These are phyloP conservation scores for Colletotrichum truncatum DNA, from an alignment of 2,329 filamentous ascomycete genomes.

Conservation along the genomic window DNA sequence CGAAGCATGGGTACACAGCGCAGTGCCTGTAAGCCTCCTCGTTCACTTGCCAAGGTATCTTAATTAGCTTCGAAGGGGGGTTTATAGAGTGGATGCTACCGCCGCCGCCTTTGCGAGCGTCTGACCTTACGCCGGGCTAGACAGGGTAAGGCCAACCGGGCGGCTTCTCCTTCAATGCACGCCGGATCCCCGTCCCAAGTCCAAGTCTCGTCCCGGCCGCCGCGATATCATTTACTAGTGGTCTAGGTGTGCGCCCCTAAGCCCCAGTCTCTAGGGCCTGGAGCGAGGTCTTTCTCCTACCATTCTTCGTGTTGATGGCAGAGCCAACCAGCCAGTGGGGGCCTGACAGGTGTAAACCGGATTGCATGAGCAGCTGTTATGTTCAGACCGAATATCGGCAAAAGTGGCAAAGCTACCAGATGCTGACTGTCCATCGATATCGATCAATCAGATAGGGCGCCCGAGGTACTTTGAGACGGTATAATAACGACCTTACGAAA, in stretches of 20 bases:
- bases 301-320: too few species aligned
- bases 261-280: neutral
- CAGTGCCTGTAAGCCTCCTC: neutral
- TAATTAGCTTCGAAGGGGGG: neutral
- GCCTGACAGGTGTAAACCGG: too few species aligned
- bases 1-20: neutral
- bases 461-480: neutral
- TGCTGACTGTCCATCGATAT: neutral
- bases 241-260: neutral
- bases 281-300: neutral
- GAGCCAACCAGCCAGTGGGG: too few species aligned
- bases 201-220: conserved; percentile 10
- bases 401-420: neutral
- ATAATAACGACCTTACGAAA: neutral
- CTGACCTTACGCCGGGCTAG: conserved; percentile 10
- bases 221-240: conserved; percentile 10
- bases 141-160: conserved; percentile 23
- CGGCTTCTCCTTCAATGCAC: conserved; percentile 17
- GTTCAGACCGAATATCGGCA: too few species aligned
- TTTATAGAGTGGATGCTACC: conserved; percentile 23
- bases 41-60: neutral
- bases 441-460: neutral
- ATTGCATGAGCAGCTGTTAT: too few species aligned
- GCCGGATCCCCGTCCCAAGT: conserved; percentile 3
- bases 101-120: conserved; percentile 13